A percentile compares a stretch with the other conserved stretches of the same genome.
These are phyloP conservation scores for Bacterosira constricta DNA, from an alignment of 108 stramenopile species.

Conservation along the genomic window DNA sequence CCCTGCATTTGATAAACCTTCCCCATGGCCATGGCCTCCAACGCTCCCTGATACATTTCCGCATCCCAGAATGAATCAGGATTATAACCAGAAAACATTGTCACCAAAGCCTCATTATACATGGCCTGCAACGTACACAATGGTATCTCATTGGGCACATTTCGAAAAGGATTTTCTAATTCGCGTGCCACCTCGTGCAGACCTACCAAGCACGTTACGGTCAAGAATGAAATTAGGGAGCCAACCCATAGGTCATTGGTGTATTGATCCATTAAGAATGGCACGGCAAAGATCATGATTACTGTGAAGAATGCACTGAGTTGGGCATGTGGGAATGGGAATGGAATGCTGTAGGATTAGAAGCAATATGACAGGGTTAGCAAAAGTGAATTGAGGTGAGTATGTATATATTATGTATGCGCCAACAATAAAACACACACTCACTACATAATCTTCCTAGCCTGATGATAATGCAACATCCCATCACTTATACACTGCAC, in stretches of 20 bases:
- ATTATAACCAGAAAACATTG: constrained; percentile 51
- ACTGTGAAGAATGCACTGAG: constrained; percentile 61
- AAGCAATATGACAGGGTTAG: no score
- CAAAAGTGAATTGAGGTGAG: no score
- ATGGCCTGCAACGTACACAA: constrained; percentile 64
- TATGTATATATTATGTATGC: no score
- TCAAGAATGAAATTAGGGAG: constrained; percentile 55
- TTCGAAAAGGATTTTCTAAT: constrained; percentile 79
- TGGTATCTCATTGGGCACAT: constrained; percentile 81
- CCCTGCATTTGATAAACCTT: constrained; percentile 4
- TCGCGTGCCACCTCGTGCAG: constrained; percentile 80
- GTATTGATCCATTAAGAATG: constrained; percentile 77
- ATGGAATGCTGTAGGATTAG: no score
- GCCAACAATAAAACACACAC: no score
- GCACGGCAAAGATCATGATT: constrained; percentile 50
- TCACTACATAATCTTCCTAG: constrained; percentile 75
- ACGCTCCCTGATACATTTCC: constrained; percentile 25
- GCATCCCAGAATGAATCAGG: constrained; percentile 54
- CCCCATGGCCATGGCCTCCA: constrained; percentile 14
- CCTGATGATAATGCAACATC: constrained; percentile 74
- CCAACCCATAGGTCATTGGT: constrained; percentile 46
- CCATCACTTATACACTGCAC: constrained; percentile 78
- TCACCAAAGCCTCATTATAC: constrained; percentile 51
- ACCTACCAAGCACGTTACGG: constrained; percentile 60
- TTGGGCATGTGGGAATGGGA: constrained; percentile 82